Base-by-base conservation (phyloP, 2,329 filamentous ascomycete genomes). In the Fusarium bulbicola region DNA sequence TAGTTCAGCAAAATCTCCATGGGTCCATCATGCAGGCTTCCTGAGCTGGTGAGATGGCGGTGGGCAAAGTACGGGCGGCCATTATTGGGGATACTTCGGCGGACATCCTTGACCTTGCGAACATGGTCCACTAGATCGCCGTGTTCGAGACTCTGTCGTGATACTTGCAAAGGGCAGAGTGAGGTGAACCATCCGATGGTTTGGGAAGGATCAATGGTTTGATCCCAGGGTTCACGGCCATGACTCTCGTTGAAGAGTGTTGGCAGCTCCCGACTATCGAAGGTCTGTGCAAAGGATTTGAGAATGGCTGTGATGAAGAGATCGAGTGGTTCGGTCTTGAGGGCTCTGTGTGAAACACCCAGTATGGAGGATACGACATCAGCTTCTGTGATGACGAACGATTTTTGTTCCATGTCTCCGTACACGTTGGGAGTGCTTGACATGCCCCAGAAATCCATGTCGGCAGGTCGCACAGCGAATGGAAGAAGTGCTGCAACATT, bases 141-240 rank as follows among this genome's bases (percentile, higher is more conserved):
- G 6, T 53, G 36, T 6, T 58, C 46, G 26, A 64, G 18, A 7
- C 39, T 43, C 10, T 24, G 20, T 14, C 58, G 56, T 11, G 68
- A 36, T 4, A 79, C 21, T 0, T 72, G 74, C 0, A 84, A 45
- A 0, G 84, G 84, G 21, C 76, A 80, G 18, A 86, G 76, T 0
- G 83, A 83, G 2, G 85, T 85, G 62, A 86, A 86, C 84, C 84
- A 86, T 9, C 85, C 85, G 1, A 86, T 81, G 0, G 83, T 85
- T 3, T 77, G 68, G 0, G 84, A 82, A 3, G 82, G 69, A 54
- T 86, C 81, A 14, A 83, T 70, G 2, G 47, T 36, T 5, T 73
- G 36, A 30, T 79, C 75, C 77, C 79, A 81, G 2, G 80, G 66
- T 37, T 86, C 84, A 13, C 85, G 79, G 4, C 84, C 85, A 32